phyloP scores from a whole-genome alignment of 2,329 filamentous ascomycete genomes.

The Colletotrichum sp. region DNA sequence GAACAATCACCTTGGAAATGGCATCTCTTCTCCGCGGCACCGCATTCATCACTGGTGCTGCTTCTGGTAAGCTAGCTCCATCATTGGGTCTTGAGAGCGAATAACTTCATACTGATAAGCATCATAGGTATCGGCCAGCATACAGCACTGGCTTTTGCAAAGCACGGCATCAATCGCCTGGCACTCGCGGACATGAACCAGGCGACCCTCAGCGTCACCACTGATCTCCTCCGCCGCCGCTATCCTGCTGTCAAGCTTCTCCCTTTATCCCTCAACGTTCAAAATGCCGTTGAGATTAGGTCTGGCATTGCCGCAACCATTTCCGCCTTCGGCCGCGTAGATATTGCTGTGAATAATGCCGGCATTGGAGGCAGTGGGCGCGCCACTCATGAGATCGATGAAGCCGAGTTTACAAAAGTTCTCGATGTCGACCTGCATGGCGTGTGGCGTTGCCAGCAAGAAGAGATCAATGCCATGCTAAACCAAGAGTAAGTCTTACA shows the following conservation, averaged over 20 bases:
- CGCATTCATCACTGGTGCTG: constrained; percentile 54
- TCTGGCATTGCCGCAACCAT: constrained; percentile 44
- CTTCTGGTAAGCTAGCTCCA: constrained; percentile 40
- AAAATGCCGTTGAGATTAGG: constrained; percentile 46
- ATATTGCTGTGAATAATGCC: constrained; percentile 62
- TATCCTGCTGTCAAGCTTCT: constrained; percentile 47
- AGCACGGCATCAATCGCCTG: constrained; percentile 50
- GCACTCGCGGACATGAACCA: constrained; percentile 51
- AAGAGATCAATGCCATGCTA: constrained; percentile 56
- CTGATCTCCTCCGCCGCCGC: constrained; percentile 34
- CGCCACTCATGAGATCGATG: constrained; percentile 49
- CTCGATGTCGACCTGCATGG: constrained; percentile 60
- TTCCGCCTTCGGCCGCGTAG: constrained; percentile 55
- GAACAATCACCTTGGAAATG: constrained; percentile 28
- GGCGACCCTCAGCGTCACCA: constrained; percentile 33
- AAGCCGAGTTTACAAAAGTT: constrained; percentile 54
- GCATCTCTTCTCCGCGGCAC: constrained; percentile 45
- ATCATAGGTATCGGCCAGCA: constrained; percentile 52
- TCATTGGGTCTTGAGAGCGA: background rate
- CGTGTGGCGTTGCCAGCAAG: constrained; percentile 62
- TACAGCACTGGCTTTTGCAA: constrained; percentile 51
- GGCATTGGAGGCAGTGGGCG: constrained; percentile 49
- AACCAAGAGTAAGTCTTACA: constrained; percentile 45
- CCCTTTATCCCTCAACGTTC: constrained; percentile 50
- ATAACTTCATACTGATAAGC: background rate